Evolutionary conservation across 1,284 basidiomycete genomes (phyloP).

Genomic region (Puccinia hordei): DNA sequence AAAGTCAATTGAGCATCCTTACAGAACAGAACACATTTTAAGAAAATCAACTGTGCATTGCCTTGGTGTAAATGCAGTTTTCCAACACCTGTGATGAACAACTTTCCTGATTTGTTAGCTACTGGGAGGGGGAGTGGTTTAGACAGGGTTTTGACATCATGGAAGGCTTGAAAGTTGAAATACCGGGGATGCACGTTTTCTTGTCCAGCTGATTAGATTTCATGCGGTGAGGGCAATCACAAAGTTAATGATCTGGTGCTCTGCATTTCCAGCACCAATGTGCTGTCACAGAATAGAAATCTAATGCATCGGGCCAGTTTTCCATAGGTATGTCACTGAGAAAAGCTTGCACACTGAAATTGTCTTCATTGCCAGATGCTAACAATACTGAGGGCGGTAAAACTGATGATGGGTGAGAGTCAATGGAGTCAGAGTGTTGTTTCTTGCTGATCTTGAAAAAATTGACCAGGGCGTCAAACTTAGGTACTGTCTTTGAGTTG

Average conservation of each 20-base stretch:
- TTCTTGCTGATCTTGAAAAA: neutral
- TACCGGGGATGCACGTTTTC: neutral
- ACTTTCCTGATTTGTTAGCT: too few species aligned
- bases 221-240: neutral
- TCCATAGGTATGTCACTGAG: neutral
- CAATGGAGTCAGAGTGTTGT: neutral
- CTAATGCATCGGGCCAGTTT: conserved; percentile 8
- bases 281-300: neutral
- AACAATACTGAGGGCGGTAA: neutral
- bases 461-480: neutral
- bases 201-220: neutral
- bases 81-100: too few species aligned
- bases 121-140: too few species aligned
- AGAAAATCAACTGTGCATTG: too few species aligned
- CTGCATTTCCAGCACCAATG: neutral
- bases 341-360: neutral
- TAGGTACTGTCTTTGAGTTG: neutral
- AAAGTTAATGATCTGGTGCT: neutral
- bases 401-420: neutral
- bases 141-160: neutral
- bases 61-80: too few species aligned
- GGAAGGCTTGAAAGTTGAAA: neutral
- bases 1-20: too few species aligned
- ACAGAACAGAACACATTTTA: too few species aligned
- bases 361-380: neutral